These are phyloP conservation scores for Penicillium coprophilum DNA, from an alignment of 495 filamentous ascomycete species.

Conservation along the genomic window DNA sequence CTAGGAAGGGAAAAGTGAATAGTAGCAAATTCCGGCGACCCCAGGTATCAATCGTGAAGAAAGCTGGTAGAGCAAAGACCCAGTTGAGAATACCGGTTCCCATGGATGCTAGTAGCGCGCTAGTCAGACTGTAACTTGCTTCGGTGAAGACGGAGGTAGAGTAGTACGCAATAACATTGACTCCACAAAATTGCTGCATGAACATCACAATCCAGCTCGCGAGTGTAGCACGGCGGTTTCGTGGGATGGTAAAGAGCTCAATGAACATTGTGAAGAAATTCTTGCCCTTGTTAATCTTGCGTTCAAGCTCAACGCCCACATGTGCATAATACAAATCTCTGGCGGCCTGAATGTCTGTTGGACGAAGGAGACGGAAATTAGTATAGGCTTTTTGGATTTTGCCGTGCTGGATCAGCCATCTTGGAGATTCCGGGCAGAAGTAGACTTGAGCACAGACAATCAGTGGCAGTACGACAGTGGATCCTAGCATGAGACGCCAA, in stretches of 20 bases:
- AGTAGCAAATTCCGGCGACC: conserved; percentile 62
- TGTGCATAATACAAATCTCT: conserved; percentile 57
- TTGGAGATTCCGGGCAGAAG: conserved; percentile 65
- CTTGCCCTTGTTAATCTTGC: conserved; percentile 43
- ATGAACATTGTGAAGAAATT: conserved; percentile 51
- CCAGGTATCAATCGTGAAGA: conserved; percentile 68
- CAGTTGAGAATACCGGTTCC: conserved; percentile 67
- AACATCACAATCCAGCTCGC: conserved; percentile 54
- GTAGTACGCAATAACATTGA: conserved; percentile 56
- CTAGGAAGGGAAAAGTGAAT: conserved; percentile 64
- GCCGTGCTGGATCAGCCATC: conserved; percentile 62
- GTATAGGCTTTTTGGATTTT: conserved; percentile 44
- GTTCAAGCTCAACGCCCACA: conserved; percentile 46
- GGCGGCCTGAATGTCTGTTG: conserved; percentile 49
- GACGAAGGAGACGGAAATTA: conserved; percentile 46
- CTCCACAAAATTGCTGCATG: conserved; percentile 53
- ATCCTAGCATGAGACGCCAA: conserved; percentile 51
- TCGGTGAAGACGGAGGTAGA: conserved; percentile 56
- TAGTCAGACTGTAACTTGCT: conserved; percentile 44
- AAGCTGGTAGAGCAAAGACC: conserved; percentile 63
- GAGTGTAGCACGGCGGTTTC: conserved; percentile 54
- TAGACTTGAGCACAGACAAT: conserved; percentile 54
- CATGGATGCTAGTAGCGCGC: conserved; percentile 56
- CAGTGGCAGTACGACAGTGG: conserved; percentile 43
- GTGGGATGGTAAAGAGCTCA: conserved; percentile 54